Evolutionary conservation across 257 asterid genomes (phyloP).

Genomic region (Scutellaria barbata): DNA sequence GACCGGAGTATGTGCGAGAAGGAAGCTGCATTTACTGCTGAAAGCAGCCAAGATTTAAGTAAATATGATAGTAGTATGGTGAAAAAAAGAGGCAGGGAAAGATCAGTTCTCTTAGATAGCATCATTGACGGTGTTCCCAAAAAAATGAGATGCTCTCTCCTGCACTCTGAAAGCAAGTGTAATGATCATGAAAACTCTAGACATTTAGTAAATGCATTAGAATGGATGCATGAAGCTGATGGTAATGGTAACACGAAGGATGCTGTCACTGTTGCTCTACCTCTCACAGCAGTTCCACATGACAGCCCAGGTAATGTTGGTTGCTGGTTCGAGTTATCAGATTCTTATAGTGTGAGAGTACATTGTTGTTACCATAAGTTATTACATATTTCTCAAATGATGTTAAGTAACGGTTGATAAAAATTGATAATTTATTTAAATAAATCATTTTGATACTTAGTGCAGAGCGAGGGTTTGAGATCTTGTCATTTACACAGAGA

Average conservation of each 20-base stretch:
- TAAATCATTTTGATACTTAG: not conserved
- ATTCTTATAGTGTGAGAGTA: not conserved
- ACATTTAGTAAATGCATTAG: slow-evolving; percentile 38
- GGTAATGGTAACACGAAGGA: slow-evolving; percentile 39
- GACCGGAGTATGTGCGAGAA: slow-evolving; percentile 81
- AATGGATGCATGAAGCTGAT: slow-evolving; percentile 43
- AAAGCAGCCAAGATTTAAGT: slow-evolving; percentile 61
- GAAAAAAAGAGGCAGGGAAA: slow-evolving; percentile 69
- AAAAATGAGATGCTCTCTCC: slow-evolving; percentile 58
- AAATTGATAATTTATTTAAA: not conserved
- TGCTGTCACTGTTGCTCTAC: slow-evolving; percentile 62
- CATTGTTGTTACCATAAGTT: not conserved
- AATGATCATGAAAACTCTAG: slow-evolving; percentile 38
- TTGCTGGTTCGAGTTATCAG: not conserved
- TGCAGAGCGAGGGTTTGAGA: not conserved
- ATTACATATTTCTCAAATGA: not conserved
- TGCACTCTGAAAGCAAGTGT: slow-evolving; percentile 40
- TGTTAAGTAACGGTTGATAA: not conserved
- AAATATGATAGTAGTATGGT: slow-evolving; percentile 36
- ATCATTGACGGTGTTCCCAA: slow-evolving; percentile 64
- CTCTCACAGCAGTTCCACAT: slow-evolving; percentile 41
- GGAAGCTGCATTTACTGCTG: slow-evolving; percentile 61
- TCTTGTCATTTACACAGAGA: not conserved
- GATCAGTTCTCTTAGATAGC: slow-evolving; percentile 49
- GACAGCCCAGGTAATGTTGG: slow-evolving; percentile 53